A percentile compares a stretch with the other conserved stretches of the same genome.
phyloP scores from a whole-genome alignment of 345 rosid species.

The Geranium rotundifolium region DNA sequence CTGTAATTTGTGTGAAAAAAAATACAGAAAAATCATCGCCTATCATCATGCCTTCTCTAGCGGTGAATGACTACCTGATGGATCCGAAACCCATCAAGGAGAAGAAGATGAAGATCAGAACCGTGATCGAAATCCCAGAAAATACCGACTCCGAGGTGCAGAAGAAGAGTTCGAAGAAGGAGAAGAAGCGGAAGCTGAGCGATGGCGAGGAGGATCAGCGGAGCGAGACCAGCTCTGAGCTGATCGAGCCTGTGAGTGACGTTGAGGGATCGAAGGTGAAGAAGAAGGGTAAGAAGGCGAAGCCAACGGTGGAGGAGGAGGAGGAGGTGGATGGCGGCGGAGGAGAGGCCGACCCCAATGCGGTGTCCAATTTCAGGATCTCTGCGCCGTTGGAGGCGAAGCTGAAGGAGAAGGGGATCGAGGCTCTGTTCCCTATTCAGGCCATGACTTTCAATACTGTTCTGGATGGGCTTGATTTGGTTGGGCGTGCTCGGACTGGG shows the following conservation, averaged over 20 bases:
- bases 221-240: conserved; percentile 73
- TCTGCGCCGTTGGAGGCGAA: conserved; percentile 50
- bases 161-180: conserved; percentile 25
- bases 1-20: neutral
- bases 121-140: conserved; percentile 15
- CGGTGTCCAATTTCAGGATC: conserved; percentile 58
- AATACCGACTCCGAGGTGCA: neutral
- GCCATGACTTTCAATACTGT: conserved; percentile 70
- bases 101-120: conserved; percentile 66
- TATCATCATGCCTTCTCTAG: conserved; percentile 45
- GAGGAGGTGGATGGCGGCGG: conserved; percentile 23
- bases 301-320: conserved; percentile 27
- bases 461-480: conserved; percentile 72
- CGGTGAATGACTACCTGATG: conserved; percentile 9
- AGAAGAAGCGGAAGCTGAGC: conserved; percentile 26
- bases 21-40: neutral
- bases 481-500: conserved; percentile 93
- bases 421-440: conserved; percentile 77
- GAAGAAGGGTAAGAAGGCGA: conserved; percentile 45
- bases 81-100: conserved; percentile 29
- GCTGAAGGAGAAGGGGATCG: conserved; percentile 66
- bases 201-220: conserved; percentile 30
- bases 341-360: conserved; percentile 44
- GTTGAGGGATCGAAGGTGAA: conserved; percentile 12
- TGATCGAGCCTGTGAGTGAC: conserved; percentile 32